Evolutionary conservation across 228 moss, liverwort and hornwort genomes (phyloP).

Genomic region (Sphagnum magellanicum): DNA sequence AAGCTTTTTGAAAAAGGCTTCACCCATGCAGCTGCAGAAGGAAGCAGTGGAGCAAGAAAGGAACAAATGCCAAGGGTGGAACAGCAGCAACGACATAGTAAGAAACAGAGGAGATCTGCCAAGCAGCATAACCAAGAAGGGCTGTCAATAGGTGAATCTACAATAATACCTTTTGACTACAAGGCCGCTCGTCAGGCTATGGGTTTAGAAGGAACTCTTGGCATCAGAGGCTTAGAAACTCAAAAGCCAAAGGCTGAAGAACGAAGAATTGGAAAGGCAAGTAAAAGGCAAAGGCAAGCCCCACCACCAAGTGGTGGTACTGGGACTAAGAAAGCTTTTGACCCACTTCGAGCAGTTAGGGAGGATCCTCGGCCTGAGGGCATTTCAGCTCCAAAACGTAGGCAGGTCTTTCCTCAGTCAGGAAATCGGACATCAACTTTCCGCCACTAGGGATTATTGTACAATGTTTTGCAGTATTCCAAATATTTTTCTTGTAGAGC

Average conservation of each 20-base stretch:
- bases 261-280: slow-evolving; percentile 32
- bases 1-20: slow-evolving; percentile 6
- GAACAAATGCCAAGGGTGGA: too few species aligned
- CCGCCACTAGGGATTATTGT: slow-evolving; percentile 3
- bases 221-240: slow-evolving; percentile 18
- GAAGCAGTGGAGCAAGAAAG: neutral
- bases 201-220: slow-evolving; percentile 38
- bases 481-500: too few species aligned
- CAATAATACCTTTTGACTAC: slow-evolving; percentile 45
- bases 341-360: slow-evolving; percentile 61
- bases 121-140: too few species aligned
- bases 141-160: neutral
- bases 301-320: slow-evolving; percentile 29
- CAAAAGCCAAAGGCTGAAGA: slow-evolving; percentile 26
- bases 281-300: slow-evolving; percentile 39
- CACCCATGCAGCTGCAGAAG: slow-evolving; percentile 2
- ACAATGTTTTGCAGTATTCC: too few species aligned
- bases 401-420: slow-evolving; percentile 83
- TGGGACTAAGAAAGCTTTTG: slow-evolving; percentile 58
- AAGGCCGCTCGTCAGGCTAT: slow-evolving; percentile 37
- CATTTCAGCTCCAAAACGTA: slow-evolving; percentile 62
- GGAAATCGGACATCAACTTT: slow-evolving; percentile 85
- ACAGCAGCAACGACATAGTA: slow-evolving; percentile 1
- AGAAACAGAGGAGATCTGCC: neutral
- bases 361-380: slow-evolving; percentile 81